These are phyloP conservation scores for Annulohypoxylon stygium DNA, from an alignment of 495 filamentous ascomycete species.

Conservation along the genomic window DNA sequence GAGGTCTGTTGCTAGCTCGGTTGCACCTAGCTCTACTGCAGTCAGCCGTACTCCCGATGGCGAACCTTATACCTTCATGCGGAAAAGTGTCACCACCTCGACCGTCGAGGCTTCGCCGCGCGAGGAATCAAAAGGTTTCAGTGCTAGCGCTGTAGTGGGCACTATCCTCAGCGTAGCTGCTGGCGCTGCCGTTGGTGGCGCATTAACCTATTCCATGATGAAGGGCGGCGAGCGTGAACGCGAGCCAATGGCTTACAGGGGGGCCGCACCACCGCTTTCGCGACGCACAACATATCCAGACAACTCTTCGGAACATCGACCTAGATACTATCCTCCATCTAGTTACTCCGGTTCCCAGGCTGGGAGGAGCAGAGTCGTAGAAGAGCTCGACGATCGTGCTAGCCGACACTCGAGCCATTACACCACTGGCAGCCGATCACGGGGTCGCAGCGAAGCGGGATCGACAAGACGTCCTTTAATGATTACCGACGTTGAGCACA, in stretches of 20 bases:
- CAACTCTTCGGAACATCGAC: constrained; percentile 48
- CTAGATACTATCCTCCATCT: constrained; percentile 53
- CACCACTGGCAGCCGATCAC: constrained; percentile 40
- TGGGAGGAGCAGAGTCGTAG: constrained; percentile 57
- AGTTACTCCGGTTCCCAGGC: constrained; percentile 54
- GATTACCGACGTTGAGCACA: constrained; percentile 46
- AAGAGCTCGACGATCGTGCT: constrained; percentile 59
- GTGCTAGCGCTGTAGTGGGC: constrained; percentile 48
- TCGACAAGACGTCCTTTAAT: constrained; percentile 51
- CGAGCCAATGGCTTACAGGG: constrained; percentile 57
- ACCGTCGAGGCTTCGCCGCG: constrained; percentile 51
- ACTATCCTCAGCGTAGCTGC: constrained; percentile 61
- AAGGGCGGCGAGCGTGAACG: constrained; percentile 66
- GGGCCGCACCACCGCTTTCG: constrained; percentile 48
- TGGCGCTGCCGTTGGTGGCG: constrained; percentile 81
- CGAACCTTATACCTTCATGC: constrained; percentile 48
- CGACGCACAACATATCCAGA: constrained; percentile 58
- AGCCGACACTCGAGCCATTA: constrained; percentile 54
- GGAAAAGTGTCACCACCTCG: constrained; percentile 55
- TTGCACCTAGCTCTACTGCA: constrained; percentile 39
- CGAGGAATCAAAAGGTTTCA: constrained; percentile 55
- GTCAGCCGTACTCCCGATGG: constrained; percentile 40
- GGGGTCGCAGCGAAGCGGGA: constrained; percentile 54
- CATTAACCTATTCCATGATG: constrained; percentile 78
- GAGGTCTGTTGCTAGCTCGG: constrained; percentile 42